A percentile compares a stretch with the other conserved stretches of the same genome.
Conservation (phyloP, 768 basidiomycete genomes). For the Dacryopinax spathularia region DNA sequence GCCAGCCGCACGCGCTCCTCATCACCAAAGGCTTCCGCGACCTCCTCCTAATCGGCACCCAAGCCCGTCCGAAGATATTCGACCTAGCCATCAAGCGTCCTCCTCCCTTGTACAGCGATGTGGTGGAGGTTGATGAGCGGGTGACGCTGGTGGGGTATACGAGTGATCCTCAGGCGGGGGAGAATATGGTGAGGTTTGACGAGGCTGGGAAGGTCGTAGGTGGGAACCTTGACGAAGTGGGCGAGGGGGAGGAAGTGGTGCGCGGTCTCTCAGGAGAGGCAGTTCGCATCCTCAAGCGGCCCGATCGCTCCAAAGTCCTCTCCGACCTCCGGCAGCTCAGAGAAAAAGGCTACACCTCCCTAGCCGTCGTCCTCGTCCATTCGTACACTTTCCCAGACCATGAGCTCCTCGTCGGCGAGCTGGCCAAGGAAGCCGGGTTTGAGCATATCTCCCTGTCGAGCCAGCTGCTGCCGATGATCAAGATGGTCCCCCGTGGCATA, state of each 20-base stretch:
- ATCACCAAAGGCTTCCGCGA: constrained; percentile 84
- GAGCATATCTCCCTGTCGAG: constrained; percentile 78
- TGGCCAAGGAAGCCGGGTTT: constrained; percentile 77
- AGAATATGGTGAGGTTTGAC: constrained; percentile 63
- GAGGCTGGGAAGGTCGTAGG: constrained; percentile 49
- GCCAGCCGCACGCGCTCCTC: constrained; percentile 76
- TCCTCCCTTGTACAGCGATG: constrained; percentile 57
- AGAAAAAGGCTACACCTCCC: constrained; percentile 67
- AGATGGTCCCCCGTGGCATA: constrained; percentile 83
- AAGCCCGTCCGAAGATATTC: constrained; percentile 87
- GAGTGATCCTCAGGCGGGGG: constrained; percentile 68
- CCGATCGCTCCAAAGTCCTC: constrained; percentile 41
- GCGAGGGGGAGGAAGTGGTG: constrained; percentile 54
- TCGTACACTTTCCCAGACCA: constrained; percentile 87
- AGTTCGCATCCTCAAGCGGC: constrained; percentile 63
- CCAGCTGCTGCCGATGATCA: constrained; percentile 83
- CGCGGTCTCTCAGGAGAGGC: constrained; percentile 78
- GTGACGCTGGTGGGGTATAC: constrained; percentile 91
- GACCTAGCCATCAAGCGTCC: constrained; percentile 80
- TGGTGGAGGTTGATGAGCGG: constrained; percentile 74
- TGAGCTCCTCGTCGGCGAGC: constrained; percentile 51
- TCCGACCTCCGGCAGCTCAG: constrained; percentile 55
- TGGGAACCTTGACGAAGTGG: constrained; percentile 54
- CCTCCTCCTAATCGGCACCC: constrained; percentile 84
- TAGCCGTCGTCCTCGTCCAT: constrained; percentile 82